These are phyloP conservation scores for Thelonectria rubi DNA, from an alignment of 2,329 filamentous ascomycete genomes.

Conservation along the genomic window DNA sequence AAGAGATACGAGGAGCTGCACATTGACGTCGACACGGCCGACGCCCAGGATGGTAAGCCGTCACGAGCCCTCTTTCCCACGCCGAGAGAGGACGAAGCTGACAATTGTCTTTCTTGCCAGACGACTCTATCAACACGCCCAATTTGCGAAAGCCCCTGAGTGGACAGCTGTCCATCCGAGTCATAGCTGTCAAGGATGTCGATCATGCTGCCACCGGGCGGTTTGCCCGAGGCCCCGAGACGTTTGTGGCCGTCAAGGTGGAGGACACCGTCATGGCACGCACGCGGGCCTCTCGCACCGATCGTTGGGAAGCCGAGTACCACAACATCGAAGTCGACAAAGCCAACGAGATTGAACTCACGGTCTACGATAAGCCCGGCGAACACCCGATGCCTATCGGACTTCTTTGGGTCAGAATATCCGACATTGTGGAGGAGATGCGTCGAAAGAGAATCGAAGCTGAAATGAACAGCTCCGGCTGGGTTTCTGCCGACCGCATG, in stretches of 20 bases:
- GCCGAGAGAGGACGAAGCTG: slow-evolving; percentile 26
- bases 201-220: slow-evolving; percentile 87
- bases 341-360: slow-evolving; percentile 97
- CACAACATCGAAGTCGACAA: slow-evolving; percentile 97
- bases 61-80: neutral
- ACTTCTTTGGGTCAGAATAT: slow-evolving; percentile 95
- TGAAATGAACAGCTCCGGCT: slow-evolving; percentile 92
- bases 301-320: slow-evolving; percentile 90
- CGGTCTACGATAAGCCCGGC: slow-evolving; percentile 93
- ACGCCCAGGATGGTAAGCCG: slow-evolving; percentile 79
- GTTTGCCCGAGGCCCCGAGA: slow-evolving; percentile 92
- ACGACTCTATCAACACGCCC: slow-evolving; percentile 95
- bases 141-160: slow-evolving; percentile 96
- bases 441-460: slow-evolving; percentile 96
- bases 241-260: slow-evolving; percentile 95
- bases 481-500: slow-evolving; percentile 98
- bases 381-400: slow-evolving; percentile 93
- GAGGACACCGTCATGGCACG: slow-evolving; percentile 92
- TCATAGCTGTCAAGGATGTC: slow-evolving; percentile 91
- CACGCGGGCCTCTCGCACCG: slow-evolving; percentile 84
- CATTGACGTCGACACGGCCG: slow-evolving; percentile 85
- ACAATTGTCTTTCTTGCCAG: slow-evolving; percentile 56
- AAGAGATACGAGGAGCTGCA: slow-evolving; percentile 98
- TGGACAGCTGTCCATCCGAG: slow-evolving; percentile 85
- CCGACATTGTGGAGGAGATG: slow-evolving; percentile 97